Conservation (phyloP, 352 stramenopile species). For the Phytopythium delawarense region DNA sequence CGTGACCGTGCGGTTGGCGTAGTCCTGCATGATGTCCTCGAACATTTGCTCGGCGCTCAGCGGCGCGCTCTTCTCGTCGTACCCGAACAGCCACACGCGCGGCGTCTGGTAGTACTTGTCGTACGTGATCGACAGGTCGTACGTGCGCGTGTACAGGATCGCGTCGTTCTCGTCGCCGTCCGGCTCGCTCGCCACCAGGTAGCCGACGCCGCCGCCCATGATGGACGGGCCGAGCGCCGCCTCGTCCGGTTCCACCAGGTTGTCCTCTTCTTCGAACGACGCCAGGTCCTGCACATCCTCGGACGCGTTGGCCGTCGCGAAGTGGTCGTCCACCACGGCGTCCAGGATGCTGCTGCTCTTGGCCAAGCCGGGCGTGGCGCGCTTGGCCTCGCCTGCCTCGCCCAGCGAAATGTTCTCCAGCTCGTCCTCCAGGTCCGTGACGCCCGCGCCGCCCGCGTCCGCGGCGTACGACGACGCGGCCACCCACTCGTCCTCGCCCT, state of each 20-base stretch:
- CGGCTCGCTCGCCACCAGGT: conserved; percentile 65
- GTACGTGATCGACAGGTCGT: conserved; percentile 99
- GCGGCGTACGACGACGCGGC: conserved; percentile 75
- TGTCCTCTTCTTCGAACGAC: conserved; percentile 75
- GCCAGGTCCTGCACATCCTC: conserved; percentile 42
- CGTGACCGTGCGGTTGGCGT: conserved; percentile 98
- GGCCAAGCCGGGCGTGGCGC: not conserved
- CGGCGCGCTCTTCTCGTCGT: conserved; percentile 87
- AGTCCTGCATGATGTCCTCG: conserved; percentile 99
- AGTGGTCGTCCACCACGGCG: conserved; percentile 75
- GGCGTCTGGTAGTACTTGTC: conserved; percentile 99
- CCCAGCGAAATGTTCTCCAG: conserved; percentile 61
- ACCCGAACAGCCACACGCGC: conserved; percentile 98
- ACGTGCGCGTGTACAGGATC: conserved; percentile 94
- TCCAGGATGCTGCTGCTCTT: conserved; percentile 38
- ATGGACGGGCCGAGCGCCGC: conserved; percentile 26
- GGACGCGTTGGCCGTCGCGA: conserved; percentile 16
- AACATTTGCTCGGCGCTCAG: conserved; percentile 94
- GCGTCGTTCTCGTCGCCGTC: conserved; percentile 85
- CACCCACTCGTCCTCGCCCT: conserved; percentile 90
- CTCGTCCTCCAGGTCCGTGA: conserved; percentile 43
- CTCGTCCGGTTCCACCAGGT: conserved; percentile 71
- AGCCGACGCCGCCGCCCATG: conserved; percentile 16
- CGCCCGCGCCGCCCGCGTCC: conserved; percentile 25
- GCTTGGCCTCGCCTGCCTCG: conserved; percentile 16